Conservation (phyloP, 176 grass and related monocot genomes). For the Chloris gayana region DNA sequence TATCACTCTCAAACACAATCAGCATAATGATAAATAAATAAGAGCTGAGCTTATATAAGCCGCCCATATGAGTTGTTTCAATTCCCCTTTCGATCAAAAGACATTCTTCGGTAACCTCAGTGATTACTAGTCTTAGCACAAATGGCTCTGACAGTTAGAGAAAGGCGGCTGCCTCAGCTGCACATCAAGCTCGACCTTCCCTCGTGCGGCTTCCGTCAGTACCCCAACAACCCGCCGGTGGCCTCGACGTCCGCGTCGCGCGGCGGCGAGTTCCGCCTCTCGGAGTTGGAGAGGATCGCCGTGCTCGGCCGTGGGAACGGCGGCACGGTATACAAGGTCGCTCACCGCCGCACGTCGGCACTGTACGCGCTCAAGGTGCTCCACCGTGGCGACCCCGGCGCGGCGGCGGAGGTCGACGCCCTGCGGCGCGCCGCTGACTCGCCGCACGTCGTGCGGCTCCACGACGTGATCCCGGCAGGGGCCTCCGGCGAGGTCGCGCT, state of each 20-base stretch:
- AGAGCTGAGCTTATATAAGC: background rate
- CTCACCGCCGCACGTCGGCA: slow-evolving; percentile 43
- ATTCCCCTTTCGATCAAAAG: slow-evolving; percentile 3
- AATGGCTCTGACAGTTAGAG: slow-evolving; percentile 43
- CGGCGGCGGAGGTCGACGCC: slow-evolving; percentile 47
- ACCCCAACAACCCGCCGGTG: background rate
- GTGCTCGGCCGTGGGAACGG: slow-evolving; percentile 59
- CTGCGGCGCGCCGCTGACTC: slow-evolving; percentile 51
- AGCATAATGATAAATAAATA: slow-evolving; percentile 21
- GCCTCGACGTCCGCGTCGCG: slow-evolving; percentile 28
- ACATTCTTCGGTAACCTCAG: background rate
- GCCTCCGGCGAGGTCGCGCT: slow-evolving; percentile 34
- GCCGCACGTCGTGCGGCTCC: slow-evolving; percentile 59
- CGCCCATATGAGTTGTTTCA: too few species aligned
- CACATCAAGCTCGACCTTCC: slow-evolving; percentile 40
- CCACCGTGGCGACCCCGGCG: slow-evolving; percentile 34
- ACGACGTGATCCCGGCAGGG: slow-evolving; percentile 35
- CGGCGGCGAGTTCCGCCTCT: slow-evolving; percentile 24
- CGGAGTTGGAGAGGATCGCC: slow-evolving; percentile 38
- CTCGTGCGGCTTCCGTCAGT: slow-evolving; percentile 37
- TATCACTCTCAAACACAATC: slow-evolving; percentile 15
- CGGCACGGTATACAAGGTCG: slow-evolving; percentile 53
- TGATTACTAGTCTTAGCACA: background rate
- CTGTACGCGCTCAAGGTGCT: slow-evolving; percentile 65
- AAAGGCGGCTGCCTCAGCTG: slow-evolving; percentile 30